Evolutionary conservation across 805 yeast genomes (phyloP), one percentile per base, ranked within the genome.

Genomic region (Priceomyces medius): DNA sequence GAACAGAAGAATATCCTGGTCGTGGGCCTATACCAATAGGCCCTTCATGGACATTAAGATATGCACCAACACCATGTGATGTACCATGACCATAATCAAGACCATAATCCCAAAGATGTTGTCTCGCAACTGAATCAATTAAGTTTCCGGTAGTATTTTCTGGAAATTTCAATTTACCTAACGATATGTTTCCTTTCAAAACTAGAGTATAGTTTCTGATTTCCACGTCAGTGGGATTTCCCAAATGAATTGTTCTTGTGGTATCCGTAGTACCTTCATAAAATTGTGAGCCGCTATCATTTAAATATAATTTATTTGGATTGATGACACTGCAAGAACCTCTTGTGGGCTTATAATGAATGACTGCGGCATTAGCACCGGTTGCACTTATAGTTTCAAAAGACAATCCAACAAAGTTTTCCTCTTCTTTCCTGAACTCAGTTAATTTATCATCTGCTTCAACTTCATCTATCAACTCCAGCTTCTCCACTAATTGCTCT

Each of bases 301-400:
- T 68, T 33, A 80, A 64, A 54, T 78, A 80, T 17, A 79, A 63
- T 37, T 76, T 71, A 28, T 65, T 61, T 5, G 81, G 83, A 48
- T 79, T 74, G 33, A 80, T 78, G 7, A 72, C 59, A 5, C 76
- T 51, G 44, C 75, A 69, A 8, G 59, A 55, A 2, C 66, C 66
- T 38, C 61, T 56, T 9, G 58, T 51, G 3, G 95, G 93, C 31
- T 79, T 66, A 58, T 86, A 86, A 58, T 86, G 95, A 45, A 86
- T 83, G 21, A 85, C 69, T 1, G 93, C 86, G 7, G 88, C 86
- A 57, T 85, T 85, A 9, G 88, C 70, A 0, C 91, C 93, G 1
- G 87, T 72, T 4, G 89, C 78, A 38, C 88, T 79, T 36, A 85
- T 85, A 0, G 93, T 85, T 37, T 78, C 81, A 59, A 85, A 85